Conservation (phyloP, 164 flowering plant species). For the Dillenia turbinata region DNA sequence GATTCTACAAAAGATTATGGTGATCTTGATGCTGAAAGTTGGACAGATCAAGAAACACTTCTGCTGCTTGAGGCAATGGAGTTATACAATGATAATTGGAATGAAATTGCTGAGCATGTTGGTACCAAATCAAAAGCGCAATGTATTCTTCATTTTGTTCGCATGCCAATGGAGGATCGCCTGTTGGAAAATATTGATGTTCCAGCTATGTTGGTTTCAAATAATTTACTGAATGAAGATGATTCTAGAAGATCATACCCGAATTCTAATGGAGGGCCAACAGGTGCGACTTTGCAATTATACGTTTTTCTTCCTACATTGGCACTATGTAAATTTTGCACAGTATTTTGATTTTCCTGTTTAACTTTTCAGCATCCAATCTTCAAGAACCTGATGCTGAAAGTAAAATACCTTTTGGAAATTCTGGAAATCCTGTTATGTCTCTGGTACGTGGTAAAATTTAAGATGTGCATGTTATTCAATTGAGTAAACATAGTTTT, state of each 20-base stretch:
- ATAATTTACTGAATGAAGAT: conserved; percentile 29
- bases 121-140: conserved; percentile 98
- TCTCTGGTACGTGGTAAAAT: conserved; percentile 54
- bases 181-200: conserved; percentile 70
- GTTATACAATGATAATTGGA: conserved; percentile 83
- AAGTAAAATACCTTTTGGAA: conserved; percentile 71
- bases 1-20: conserved; percentile 63
- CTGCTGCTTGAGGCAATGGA: conserved; percentile 87
- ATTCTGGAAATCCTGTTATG: conserved; percentile 90
- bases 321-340: background rate
- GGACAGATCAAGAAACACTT: conserved; percentile 94
- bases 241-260: conserved; percentile 25
- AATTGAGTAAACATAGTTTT: no score
- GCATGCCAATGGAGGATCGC: conserved; percentile 80
- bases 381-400: conserved; percentile 37
- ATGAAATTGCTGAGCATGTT: conserved; percentile 92
- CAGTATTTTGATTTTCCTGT: background rate
- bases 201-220: conserved; percentile 36
- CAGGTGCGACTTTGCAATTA: conserved; percentile 26
- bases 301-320: background rate
- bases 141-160: conserved; percentile 89
- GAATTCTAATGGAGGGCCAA: conserved; percentile 50
- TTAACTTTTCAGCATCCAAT: conserved; percentile 30
- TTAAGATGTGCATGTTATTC: no score
- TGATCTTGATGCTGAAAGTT: conserved; percentile 77